Base-by-base conservation (phyloP, 768 basidiomycete genomes). In the Kwoniella sp. region DNA sequence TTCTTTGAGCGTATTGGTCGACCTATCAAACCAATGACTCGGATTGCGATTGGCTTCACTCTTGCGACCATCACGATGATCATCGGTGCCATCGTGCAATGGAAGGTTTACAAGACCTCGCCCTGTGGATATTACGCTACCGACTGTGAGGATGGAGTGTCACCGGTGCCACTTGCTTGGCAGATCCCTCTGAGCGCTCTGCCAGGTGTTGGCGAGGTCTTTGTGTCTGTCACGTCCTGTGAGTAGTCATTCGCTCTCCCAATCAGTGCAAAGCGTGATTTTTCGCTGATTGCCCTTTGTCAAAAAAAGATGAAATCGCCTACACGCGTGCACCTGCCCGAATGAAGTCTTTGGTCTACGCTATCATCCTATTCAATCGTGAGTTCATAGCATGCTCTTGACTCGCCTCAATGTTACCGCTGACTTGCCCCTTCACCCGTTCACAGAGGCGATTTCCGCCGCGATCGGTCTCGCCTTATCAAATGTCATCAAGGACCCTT, bases 61-160 rank as follows among this genome's bases (percentile, higher is more conserved):
- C 59, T 70, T 19, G 68, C 51, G 22, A 44, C 61, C 6, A 61
- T 62, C 50, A 60, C 49, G 50, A 78, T 77, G 76, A 60, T 75
- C 53, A 56, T 69, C 55, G 72, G 69, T 10, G 77, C 77, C 24
- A 72, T 80, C 55, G 58, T 80, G 17, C 79, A 80, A 55, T 77
- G 71, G 74, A 63, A 65, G 46, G 67, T 80, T 12, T 78, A 77
- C 60, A 30, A 64, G 58, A 69, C 69, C 2, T 72, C 68, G 17
- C 72, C 76, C 15, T 78, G 77, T 58, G 79, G 79, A 9, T 67
- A 74, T 60, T 68, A 67, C 44, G 79, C 77, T 6, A 70, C 76
- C 1, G 68, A 60, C 36, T 76, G 73, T 49, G 46, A 60, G 30
- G 63, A 64, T 21, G 57, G 58, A 22, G 60, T 60, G 26, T 68